Evolutionary conservation across 2,329 filamentous ascomycete species (phyloP).

Genomic region (Huntiella decipiens): DNA sequence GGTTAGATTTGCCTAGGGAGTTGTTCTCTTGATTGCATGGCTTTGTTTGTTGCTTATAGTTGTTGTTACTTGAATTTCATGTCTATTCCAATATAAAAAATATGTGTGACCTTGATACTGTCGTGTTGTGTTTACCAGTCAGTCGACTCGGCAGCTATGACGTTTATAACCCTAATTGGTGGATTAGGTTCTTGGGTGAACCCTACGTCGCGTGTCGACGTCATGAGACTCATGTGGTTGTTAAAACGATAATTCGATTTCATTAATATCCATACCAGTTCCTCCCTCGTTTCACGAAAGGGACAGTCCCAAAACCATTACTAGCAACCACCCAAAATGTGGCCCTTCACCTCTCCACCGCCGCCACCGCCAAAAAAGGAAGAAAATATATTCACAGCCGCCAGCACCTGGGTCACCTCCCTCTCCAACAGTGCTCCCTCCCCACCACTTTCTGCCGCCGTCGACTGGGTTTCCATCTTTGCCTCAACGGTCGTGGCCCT

Average conservation of each 20-base stretch:
- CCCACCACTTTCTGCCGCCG: slow-evolving; percentile 19
- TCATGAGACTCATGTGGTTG: too few relatives aligned
- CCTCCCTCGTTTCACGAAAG: too few relatives aligned
- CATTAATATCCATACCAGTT: too few relatives aligned
- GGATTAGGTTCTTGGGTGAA: too few relatives aligned
- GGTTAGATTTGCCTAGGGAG: slow-evolving; percentile 15
- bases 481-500: slow-evolving; percentile 21
- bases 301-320: too few relatives aligned
- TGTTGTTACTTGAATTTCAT: slow-evolving; percentile 3
- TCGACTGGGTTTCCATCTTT: slow-evolving; percentile 22
- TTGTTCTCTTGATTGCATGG: slow-evolving; percentile 14
- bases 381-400: slow-evolving; percentile 12
- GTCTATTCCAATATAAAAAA: slow-evolving; percentile 1
- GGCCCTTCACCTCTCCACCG: slow-evolving; percentile 19
- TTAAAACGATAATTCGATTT: too few relatives aligned
- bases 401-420: slow-evolving; percentile 22
- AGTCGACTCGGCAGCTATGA: too few relatives aligned
- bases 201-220: too few relatives aligned
- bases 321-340: slow-evolving; percentile 16
- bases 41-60: background rate
- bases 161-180: too few relatives aligned
- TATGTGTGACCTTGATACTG: too few relatives aligned
- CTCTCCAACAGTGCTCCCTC: slow-evolving; percentile 15
- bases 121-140: too few relatives aligned
- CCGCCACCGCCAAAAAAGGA: slow-evolving; percentile 10